Conservation (phyloP, 2,329 filamentous ascomycete genomes). For the Aspergillus texensis region DNA sequence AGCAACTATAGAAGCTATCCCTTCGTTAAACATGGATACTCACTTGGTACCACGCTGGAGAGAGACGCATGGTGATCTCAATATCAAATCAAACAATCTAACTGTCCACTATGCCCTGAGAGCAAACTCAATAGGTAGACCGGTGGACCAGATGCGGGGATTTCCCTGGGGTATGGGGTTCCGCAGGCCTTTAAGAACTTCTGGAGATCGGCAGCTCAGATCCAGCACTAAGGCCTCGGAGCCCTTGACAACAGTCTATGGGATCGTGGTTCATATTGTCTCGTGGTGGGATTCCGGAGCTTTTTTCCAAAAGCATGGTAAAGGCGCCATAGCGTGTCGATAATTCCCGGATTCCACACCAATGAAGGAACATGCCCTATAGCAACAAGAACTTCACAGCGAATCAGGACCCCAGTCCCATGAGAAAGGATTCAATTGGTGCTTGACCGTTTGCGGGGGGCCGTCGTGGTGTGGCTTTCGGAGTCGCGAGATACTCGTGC, state of each 20-base stretch:
- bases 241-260: not conserved
- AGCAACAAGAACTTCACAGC: constrained; percentile 3
- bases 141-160: constrained; percentile 22
- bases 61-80: constrained; percentile 52
- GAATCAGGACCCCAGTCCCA: constrained; percentile 8
- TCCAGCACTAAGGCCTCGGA: constrained; percentile 9
- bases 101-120: not conserved
- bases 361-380: constrained; percentile 11
- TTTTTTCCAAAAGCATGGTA: not conserved
- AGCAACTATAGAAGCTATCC: constrained; percentile 9
- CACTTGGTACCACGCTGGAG: constrained; percentile 62
- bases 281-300: constrained; percentile 2
- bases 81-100: not conserved
- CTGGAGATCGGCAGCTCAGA: constrained; percentile 26
- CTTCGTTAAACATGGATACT: constrained; percentile 9
- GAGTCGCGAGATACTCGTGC: constrained; percentile 4
- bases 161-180: constrained; percentile 19
- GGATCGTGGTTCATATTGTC: constrained; percentile 1
- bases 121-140: constrained; percentile 2
- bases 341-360: not conserved
- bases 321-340: constrained; percentile 4
- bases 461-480: constrained; percentile 2
- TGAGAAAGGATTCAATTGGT: constrained; percentile 7
- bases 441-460: constrained; percentile 19
- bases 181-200: constrained; percentile 24